Percentiles rank a stretch among this genome's conserved stretches.
These are phyloP conservation scores for Rhizopus stolonifer DNA, from an alignment of 371 early-diverging fungal species.

Conservation along the genomic window DNA sequence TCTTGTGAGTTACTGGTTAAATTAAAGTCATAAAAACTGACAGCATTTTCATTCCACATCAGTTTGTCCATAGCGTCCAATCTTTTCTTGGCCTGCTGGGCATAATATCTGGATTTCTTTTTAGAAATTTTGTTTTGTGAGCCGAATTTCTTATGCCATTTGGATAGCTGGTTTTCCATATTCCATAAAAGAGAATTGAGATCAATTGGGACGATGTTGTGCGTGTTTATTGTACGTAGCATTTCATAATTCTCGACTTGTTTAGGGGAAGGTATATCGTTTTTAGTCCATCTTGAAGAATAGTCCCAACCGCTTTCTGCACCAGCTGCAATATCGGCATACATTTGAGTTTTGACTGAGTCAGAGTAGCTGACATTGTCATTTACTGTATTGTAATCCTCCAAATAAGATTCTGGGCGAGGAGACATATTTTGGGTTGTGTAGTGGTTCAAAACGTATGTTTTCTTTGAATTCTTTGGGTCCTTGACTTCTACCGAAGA, in stretches of 20 bases:
- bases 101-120: constrained; percentile 32
- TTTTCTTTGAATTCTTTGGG: constrained; percentile 5
- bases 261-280: constrained; percentile 24
- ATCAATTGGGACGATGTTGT: constrained; percentile 78
- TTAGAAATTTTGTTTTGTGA: constrained; percentile 18
- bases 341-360: constrained; percentile 39
- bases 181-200: constrained; percentile 82
- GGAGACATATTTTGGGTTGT: constrained; percentile 58
- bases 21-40: constrained; percentile 58
- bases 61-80: constrained; percentile 46
- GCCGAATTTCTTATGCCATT: constrained; percentile 42
- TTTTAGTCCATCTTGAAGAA: constrained; percentile 69
- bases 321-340: constrained; percentile 73
- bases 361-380: constrained; percentile 29
- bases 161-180: constrained; percentile 62
- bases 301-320: constrained; percentile 95
- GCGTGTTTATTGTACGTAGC: constrained; percentile 57
- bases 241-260: constrained; percentile 32
- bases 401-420: constrained; percentile 78
- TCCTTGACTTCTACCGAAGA: constrained; percentile 47
- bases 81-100: constrained; percentile 35
- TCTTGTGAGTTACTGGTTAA: constrained; percentile 36
- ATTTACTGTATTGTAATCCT: constrained; percentile 65
- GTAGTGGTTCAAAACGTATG: constrained; percentile 56
- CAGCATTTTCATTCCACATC: constrained; percentile 49